Percentiles rank a stretch among this genome's conserved stretches.
Conservation (phyloP, 2,329 filamentous ascomycete species). For the Sarocladium kiliense region DNA sequence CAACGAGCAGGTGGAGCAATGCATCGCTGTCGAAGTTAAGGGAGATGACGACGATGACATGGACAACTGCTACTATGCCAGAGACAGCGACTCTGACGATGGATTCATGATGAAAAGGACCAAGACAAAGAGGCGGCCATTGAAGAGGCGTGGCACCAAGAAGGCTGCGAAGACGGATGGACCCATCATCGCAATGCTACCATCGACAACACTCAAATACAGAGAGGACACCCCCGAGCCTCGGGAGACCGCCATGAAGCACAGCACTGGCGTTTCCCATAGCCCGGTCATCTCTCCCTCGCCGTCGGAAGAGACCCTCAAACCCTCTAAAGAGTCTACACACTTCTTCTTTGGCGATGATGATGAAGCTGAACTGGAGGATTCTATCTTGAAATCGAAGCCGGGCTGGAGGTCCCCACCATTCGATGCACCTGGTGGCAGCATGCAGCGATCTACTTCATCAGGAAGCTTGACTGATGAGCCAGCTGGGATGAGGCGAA, state of each 20-base stretch:
- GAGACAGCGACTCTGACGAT: conserved; percentile 69
- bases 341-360: conserved; percentile 58
- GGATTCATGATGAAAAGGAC: conserved; percentile 78
- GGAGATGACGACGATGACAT: conserved; percentile 70
- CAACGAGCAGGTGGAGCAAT: conserved; percentile 92
- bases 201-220: conserved; percentile 83
- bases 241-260: conserved; percentile 56
- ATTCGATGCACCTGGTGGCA: conserved; percentile 18
- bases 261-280: conserved; percentile 42
- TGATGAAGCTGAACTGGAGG: conserved; percentile 48
- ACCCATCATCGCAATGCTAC: conserved; percentile 83
- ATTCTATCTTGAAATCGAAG: conserved; percentile 22
- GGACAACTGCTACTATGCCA: conserved; percentile 45
- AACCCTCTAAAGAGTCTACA: conserved; percentile 62
- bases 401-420: conserved; percentile 27
- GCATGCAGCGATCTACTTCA: conserved; percentile 40
- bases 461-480: conserved; percentile 44
- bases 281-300: conserved; percentile 61
- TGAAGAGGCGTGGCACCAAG: conserved; percentile 34
- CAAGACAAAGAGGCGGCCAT: conserved; percentile 48
- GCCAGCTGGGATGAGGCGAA: conserved; percentile 64
- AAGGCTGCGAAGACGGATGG: conserved; percentile 53
- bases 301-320: conserved; percentile 76
- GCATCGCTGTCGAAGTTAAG: conserved; percentile 87
- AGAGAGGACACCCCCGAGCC: conserved; percentile 70